These are phyloP conservation scores for Gnomoniopsis smithogilvyi DNA, from an alignment of 2,329 filamentous ascomycete genomes.

Conservation along the genomic window DNA sequence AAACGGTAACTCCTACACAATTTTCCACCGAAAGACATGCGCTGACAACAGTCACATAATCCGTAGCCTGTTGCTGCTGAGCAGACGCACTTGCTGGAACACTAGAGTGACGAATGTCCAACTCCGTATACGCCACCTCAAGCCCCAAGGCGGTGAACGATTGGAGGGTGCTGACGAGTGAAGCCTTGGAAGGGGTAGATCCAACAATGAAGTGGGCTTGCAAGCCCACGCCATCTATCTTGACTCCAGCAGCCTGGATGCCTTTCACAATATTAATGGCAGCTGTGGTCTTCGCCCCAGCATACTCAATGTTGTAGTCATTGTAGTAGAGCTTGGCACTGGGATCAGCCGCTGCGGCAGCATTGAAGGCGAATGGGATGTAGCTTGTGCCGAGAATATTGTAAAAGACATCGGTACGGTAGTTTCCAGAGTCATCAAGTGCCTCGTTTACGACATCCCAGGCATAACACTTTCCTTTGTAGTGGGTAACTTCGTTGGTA, in stretches of 20 bases:
- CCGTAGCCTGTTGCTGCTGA: slow-evolving; percentile 41
- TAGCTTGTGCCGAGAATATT: slow-evolving; percentile 54
- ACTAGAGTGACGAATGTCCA: slow-evolving; percentile 49
- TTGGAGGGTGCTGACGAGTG: slow-evolving; percentile 42
- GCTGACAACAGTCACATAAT: slow-evolving; percentile 39
- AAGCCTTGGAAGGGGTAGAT: slow-evolving; percentile 40
- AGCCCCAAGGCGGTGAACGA: slow-evolving; percentile 48
- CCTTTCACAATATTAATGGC: slow-evolving; percentile 42
- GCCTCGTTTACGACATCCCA: slow-evolving; percentile 68
- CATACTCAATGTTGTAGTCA: slow-evolving; percentile 52
- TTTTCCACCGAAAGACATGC: slow-evolving; percentile 31
- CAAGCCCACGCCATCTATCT: slow-evolving; percentile 60
- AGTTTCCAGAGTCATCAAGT: slow-evolving; percentile 55
- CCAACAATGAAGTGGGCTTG: slow-evolving; percentile 59
- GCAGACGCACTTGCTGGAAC: slow-evolving; percentile 37
- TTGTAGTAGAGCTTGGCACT: slow-evolving; percentile 47
- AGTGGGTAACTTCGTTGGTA: slow-evolving; percentile 49
- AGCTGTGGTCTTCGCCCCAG: slow-evolving; percentile 41
- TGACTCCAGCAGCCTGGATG: slow-evolving; percentile 43
- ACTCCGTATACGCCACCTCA: slow-evolving; percentile 59
- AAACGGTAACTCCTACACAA: slow-evolving; percentile 41
- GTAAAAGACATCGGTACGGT: slow-evolving; percentile 51
- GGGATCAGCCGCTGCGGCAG: slow-evolving; percentile 51
- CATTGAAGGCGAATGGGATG: slow-evolving; percentile 55
- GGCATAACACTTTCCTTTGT: slow-evolving; percentile 53